Base-by-base conservation (phyloP, 2,329 filamentous ascomycete species). In the Ascochyta pisi region DNA sequence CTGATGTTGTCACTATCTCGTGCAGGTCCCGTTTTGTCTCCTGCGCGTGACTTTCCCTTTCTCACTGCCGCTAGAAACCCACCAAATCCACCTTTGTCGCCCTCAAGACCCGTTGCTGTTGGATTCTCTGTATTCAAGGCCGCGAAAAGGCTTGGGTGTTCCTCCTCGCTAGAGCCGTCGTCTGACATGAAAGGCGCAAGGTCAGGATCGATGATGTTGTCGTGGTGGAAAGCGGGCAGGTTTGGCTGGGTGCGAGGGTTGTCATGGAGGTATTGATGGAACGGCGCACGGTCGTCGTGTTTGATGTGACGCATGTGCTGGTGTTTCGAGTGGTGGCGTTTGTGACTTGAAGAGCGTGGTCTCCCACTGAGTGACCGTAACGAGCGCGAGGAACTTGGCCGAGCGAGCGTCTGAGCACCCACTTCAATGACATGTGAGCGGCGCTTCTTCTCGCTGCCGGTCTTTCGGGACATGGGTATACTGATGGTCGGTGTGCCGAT, bases 161-260 rank as follows among this genome's bases (percentile, higher is more conserved):
- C 93, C 66, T 96, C 93, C 34, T 90, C 94, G 67, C 92, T 97
- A 1, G 93, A 96, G 43, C 91, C 92, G 65, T 91, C 88, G 72
- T 99, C 95, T 6, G 95, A 99, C 82, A 99, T 90, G 76, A 96
- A 99, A 31, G 92, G 90, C 5, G 93, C 94, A 50, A 99, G 81
- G 69, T 99, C 95, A 1, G 95, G 95, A 71, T 99, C 95, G 65
- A 99, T 98, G 65, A 99, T 96, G 70, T 95, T 98, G 79, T 99
- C 95, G 70, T 95, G 92, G 73, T 99, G 95, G 66, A 99, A 98
- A n/a, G 92, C 92, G 15, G 93, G 89, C 33, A 96, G 83, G 38
- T 87, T 86, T 7, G 86, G 80, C 61, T 87, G 89, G 60, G 84
- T 86, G 4, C 82, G 79, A 43, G 83, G 78, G 55, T 92, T 89